Evolutionary conservation across 2,329 filamentous ascomycete genomes (phyloP).

Genomic region (Monilinia aucupariae): DNA sequence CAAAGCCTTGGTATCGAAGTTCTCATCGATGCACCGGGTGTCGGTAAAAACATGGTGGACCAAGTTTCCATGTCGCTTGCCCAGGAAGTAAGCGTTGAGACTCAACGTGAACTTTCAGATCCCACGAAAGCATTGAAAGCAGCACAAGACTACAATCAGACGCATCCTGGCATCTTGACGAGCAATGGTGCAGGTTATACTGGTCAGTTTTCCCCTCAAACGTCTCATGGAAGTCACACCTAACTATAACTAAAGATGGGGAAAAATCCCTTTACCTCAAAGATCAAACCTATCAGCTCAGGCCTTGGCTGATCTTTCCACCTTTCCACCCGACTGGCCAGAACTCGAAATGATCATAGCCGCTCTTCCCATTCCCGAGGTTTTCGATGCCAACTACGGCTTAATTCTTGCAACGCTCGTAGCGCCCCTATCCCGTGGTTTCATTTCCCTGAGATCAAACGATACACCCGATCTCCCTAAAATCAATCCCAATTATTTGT

Average conservation of each 20-base stretch:
- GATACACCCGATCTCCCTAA: slow-evolving; percentile 5
- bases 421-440: slow-evolving; percentile 1
- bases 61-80: not conserved
- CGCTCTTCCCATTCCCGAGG: not conserved
- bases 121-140: slow-evolving; percentile 1
- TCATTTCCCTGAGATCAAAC: not conserved
- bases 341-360: slow-evolving; percentile 9
- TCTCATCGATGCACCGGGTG: not conserved
- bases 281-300: slow-evolving; percentile 33
- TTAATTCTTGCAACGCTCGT: not conserved
- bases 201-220: not conserved
- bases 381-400: not conserved
- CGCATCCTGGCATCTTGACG: slow-evolving; percentile 3
- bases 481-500: slow-evolving; percentile 6
- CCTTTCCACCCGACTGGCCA: slow-evolving; percentile 33
- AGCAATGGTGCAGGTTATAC: slow-evolving; percentile 11
- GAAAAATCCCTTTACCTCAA: slow-evolving; percentile 19
- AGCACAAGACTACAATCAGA: slow-evolving; percentile 3
- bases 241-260: not conserved
- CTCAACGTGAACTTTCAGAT: not conserved
- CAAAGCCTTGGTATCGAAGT: not conserved
- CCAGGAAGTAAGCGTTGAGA: slow-evolving; percentile 8
- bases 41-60: slow-evolving; percentile 5
- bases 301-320: slow-evolving; percentile 36
- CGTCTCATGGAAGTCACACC: not conserved